Base-by-base conservation (phyloP, 177 flowering plant genomes). In the Vitis hybrid region DNA sequence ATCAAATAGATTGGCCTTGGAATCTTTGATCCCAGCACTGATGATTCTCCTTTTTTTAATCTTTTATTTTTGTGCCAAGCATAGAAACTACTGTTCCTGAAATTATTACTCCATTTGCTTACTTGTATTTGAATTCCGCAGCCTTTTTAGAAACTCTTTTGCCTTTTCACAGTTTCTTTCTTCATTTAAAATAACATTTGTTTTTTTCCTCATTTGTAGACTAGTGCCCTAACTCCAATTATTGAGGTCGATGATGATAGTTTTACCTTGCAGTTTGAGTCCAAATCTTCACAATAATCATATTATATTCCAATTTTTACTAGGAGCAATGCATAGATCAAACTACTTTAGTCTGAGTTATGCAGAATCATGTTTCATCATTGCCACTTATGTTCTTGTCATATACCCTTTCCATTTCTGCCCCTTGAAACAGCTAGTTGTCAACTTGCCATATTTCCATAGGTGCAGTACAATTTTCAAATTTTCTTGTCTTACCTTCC, bases 11-110 rank as follows among this genome's bases (percentile, higher is more conserved):
- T 24, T 50, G 19, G 54, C 24, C 51, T 70, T 73, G 64, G 72
- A 64, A 46, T 69, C 78, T 69, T 73, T 66, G 71, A 59, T 67
- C 61, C 77, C 81, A 76, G 66, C 76, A 64, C 15, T 68, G 62
- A 49, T 60, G 58, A 76, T 48, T 49, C 30, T 58, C 14, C 50
- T 24, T 40, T 30, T 12, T 11, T 49, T 5, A 17, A 8, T 14
- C 11, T 14, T 24, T 60, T 46, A 10, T 69, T 50, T 48, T 7
- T 24, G 32, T 30, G 32, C 32, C 32, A 30, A 30, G 32, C 66
- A 24, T 52, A 12, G 4, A 60, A 8, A 50, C 18, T 35, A 74
- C 64, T 70, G 30, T 46, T 60, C 32, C 48, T 9, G 49, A 51
- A 58, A 64, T 74, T 17, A 58, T 70, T 58, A 56, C 69, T 40